phyloP scores from a whole-genome alignment of 306 rosid genomes.

The Sphenostylis stenocarpa region DNA sequence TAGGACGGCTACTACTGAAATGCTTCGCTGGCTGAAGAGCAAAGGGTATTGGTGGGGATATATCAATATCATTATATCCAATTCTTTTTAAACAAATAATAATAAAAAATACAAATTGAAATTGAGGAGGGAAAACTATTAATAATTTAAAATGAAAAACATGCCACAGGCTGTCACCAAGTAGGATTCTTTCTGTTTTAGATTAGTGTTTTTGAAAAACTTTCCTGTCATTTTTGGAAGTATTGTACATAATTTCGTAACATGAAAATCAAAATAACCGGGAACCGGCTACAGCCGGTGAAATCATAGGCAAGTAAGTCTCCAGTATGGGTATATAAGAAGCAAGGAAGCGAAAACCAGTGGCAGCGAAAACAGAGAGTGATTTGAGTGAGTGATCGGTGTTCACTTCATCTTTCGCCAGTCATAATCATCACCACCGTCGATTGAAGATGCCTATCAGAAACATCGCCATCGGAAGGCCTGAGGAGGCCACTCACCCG shows the following conservation, averaged over 20 bases:
- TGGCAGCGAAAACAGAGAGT: conserved; percentile 9
- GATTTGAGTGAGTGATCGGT: background rate
- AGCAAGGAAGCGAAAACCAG: conserved; percentile 1
- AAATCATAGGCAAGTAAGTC: background rate
- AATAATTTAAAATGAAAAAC: background rate
- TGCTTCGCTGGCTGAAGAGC: conserved; percentile 41
- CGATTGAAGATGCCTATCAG: conserved; percentile 63
- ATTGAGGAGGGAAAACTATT: background rate
- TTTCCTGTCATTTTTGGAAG: background rate
- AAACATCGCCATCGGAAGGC: conserved; percentile 67
- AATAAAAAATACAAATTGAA: background rate
- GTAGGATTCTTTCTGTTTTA: conserved; percentile 15
- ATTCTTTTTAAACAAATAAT: too few relatives aligned
- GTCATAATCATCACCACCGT: background rate
- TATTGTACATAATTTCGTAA: conserved; percentile 11
- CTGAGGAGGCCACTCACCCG: conserved; percentile 60
- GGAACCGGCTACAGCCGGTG: conserved; percentile 62
- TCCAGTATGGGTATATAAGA: conserved; percentile 48
- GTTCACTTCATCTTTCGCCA: background rate
- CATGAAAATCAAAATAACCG: conserved; percentile 33
- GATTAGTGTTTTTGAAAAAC: background rate
- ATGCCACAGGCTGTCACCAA: conserved; percentile 51
- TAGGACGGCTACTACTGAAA: background rate
- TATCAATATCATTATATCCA: background rate
- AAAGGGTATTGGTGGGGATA: background rate